A percentile compares a stretch with the other conserved stretches of the same genome.
Evolutionary conservation across 192 early-diverging fungal genomes (phyloP).

Genomic region (Gonapodya sp.): DNA sequence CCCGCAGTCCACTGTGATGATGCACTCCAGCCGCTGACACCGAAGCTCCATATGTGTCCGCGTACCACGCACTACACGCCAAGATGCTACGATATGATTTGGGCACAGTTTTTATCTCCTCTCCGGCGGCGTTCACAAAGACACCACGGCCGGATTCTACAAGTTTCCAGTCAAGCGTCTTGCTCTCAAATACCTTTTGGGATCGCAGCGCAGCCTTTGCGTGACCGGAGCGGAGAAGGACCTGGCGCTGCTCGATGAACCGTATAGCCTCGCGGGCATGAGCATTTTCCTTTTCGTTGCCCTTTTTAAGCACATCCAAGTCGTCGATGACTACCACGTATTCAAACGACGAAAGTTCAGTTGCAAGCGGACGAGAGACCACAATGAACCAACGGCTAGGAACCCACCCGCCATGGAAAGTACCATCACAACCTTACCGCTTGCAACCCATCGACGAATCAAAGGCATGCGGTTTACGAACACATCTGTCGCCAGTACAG

Average conservation of each 20-base stretch:
- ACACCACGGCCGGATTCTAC: neutral
- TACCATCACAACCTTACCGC: neutral
- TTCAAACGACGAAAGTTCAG: no score
- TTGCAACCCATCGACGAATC: neutral
- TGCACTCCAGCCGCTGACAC: neutral
- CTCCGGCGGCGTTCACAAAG: neutral
- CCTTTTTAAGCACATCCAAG: neutral
- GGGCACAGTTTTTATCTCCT: neutral
- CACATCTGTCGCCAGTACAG: neutral
- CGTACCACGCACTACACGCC: neutral
- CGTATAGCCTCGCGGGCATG: neutral
- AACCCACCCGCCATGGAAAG: neutral
- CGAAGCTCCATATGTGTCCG: neutral
- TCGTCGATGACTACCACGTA: neutral
- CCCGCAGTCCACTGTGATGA: neutral
- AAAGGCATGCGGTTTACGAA: neutral
- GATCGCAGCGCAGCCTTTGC: neutral
- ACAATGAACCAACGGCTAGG: neutral
- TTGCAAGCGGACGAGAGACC: neutral
- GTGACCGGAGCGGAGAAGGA: neutral
- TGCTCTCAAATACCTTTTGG: neutral
- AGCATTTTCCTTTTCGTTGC: neutral
- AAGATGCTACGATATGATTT: neutral
- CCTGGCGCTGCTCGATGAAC: neutral
- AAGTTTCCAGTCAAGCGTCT: neutral